Evolutionary conservation across 2,329 filamentous ascomycete species (phyloP).

Genomic region (Talaromyces sp.): DNA sequence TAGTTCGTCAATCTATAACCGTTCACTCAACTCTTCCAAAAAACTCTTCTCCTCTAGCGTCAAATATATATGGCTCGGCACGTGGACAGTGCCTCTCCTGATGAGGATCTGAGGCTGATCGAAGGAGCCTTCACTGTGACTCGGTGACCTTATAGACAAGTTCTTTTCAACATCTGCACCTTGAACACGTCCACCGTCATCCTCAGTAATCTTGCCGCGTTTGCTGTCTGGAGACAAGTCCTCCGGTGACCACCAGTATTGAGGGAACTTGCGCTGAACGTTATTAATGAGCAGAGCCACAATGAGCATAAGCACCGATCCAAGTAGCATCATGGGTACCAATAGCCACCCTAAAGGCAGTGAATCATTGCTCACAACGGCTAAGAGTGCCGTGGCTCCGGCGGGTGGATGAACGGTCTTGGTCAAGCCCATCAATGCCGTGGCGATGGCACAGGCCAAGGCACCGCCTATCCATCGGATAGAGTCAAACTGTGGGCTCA

Average conservation of each 20-base stretch:
- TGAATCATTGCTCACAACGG: conserved; percentile 57
- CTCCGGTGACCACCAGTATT: conserved; percentile 61
- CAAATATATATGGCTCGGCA: conserved; percentile 35
- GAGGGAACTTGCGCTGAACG: conserved; percentile 61
- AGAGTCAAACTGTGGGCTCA: conserved; percentile 47
- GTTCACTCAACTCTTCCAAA: conserved; percentile 32
- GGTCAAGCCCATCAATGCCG: conserved; percentile 64
- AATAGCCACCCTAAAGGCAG: conserved; percentile 65
- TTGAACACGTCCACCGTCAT: neutral
- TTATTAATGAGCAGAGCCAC: conserved; percentile 68
- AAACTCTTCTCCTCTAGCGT: conserved; percentile 32
- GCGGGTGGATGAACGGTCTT: conserved; percentile 72
- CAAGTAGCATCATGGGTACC: conserved; percentile 61
- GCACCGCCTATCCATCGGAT: conserved; percentile 64
- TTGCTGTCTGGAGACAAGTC: conserved; percentile 21
- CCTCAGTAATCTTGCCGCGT: neutral
- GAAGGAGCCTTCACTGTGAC: conserved; percentile 18
- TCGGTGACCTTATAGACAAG: neutral
- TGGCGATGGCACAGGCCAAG: conserved; percentile 62
- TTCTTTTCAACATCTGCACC: conserved; percentile 8
- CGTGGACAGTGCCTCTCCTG: conserved; percentile 27
- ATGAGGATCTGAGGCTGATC: conserved; percentile 30
- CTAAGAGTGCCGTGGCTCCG: conserved; percentile 69
- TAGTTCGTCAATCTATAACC: neutral
- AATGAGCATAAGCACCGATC: conserved; percentile 58